These are phyloP conservation scores for Trifolium fragiferum DNA, from an alignment of 306 rosid genomes.

Conservation along the genomic window DNA sequence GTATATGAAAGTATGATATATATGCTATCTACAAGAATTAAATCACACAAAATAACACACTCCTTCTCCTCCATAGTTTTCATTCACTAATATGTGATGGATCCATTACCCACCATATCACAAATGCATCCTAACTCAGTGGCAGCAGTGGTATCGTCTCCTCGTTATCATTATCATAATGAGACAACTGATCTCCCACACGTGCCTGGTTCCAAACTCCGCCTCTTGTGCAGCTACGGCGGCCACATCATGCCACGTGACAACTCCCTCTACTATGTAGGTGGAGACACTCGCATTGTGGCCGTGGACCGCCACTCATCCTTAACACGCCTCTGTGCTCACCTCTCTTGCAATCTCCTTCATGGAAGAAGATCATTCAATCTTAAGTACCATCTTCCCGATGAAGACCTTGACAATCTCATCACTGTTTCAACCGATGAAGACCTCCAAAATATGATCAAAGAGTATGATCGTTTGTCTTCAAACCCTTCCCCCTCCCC, in stretches of 20 bases:
- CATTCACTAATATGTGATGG: background rate
- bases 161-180: background rate
- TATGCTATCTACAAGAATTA: background rate
- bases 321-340: conserved; percentile 55
- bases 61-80: background rate
- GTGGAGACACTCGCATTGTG: conserved; percentile 88
- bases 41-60: background rate
- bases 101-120: too few relatives aligned
- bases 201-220: conserved; percentile 71
- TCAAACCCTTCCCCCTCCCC: conserved; percentile 40
- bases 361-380: conserved; percentile 69
- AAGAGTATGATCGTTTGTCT: conserved; percentile 67
- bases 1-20: background rate
- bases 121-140: background rate
- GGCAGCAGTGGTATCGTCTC: background rate
- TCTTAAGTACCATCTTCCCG: conserved; percentile 80
- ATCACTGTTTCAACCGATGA: conserved; percentile 71
- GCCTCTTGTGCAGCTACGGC: conserved; percentile 87
- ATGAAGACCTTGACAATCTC: conserved; percentile 71
- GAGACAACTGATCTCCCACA: conserved; percentile 35
- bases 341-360: conserved; percentile 65
- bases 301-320: conserved; percentile 65
- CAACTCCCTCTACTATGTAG: conserved; percentile 73
- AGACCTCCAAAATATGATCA: conserved; percentile 77
- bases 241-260: conserved; percentile 83